phyloP scores from a whole-genome alignment of 176 grass and related monocot genomes.

The Secale cereale region DNA sequence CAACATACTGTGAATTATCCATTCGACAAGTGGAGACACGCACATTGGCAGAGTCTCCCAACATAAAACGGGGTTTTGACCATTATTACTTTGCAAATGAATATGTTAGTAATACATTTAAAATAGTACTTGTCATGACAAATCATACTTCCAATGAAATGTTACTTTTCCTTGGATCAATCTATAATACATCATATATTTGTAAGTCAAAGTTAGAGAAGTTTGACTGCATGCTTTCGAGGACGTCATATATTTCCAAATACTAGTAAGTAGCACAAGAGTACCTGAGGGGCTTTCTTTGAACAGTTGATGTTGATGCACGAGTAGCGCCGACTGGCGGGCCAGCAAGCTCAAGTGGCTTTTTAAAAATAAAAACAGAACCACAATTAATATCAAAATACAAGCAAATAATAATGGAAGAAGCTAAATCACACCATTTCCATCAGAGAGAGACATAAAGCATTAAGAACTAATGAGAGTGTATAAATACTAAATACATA shows the following conservation, averaged over 20 bases:
- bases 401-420: neutral
- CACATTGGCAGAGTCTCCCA: neutral
- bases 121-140: neutral
- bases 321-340: conserved; percentile 29
- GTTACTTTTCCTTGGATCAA: neutral
- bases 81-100: neutral
- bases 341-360: conserved; percentile 59
- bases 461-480: neutral
- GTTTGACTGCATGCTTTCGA: neutral
- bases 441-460: neutral
- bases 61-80: neutral
- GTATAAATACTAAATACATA: conserved; percentile 8
- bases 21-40: neutral
- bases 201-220: too few species aligned
- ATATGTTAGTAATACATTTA: neutral
- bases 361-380: conserved; percentile 24
- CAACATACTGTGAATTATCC: neutral
- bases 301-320: conserved; percentile 33
- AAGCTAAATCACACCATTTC: neutral
- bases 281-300: conserved; percentile 69
- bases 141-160: neutral
- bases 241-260: neutral
- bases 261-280: neutral
- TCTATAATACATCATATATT: neutral
- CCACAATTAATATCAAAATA: conserved; percentile 13